phyloP scores from a whole-genome alignment of 139 green algal species.

The Micractinium conductrix region DNA sequence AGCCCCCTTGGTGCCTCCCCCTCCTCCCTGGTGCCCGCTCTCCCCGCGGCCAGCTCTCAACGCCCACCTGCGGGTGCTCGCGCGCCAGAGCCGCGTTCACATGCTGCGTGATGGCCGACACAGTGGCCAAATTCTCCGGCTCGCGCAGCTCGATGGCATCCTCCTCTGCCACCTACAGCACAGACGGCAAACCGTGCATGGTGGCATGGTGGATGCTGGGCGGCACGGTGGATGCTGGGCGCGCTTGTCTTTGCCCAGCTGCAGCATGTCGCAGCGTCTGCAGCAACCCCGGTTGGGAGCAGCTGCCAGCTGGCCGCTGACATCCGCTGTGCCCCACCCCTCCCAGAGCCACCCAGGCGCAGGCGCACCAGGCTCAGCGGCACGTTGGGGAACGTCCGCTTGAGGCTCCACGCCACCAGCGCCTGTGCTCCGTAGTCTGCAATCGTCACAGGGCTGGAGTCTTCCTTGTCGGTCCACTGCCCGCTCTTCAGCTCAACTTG shows the following conservation, averaged over 20 bases:
- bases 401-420: conserved; percentile 88
- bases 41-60: too few species aligned
- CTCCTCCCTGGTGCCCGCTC: too few species aligned
- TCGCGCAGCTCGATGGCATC: conserved; percentile 72
- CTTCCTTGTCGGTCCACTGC: conserved; percentile 83
- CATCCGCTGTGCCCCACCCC: too few species aligned
- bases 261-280: too few species aligned
- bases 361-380: conserved; percentile 84
- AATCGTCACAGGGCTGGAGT: conserved; percentile 93
- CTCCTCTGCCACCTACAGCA: conserved; percentile 97
- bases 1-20: too few species aligned
- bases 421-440: conserved; percentile 94
- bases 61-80: background rate
- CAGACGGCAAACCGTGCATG: too few species aligned
- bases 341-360: too few species aligned
- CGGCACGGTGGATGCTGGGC: too few species aligned
- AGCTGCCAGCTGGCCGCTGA: too few species aligned
- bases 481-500: conserved; percentile 66
- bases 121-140: conserved; percentile 67
- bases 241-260: too few species aligned
- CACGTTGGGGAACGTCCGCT: conserved; percentile 49
- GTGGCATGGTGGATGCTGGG: too few species aligned
- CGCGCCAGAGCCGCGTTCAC: conserved; percentile 74
- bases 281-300: too few species aligned
- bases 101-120: conserved; percentile 85